Evolutionary conservation across 2,329 filamentous ascomycete species (phyloP).

Genomic region (Tolypocladium ophioglossoides): DNA sequence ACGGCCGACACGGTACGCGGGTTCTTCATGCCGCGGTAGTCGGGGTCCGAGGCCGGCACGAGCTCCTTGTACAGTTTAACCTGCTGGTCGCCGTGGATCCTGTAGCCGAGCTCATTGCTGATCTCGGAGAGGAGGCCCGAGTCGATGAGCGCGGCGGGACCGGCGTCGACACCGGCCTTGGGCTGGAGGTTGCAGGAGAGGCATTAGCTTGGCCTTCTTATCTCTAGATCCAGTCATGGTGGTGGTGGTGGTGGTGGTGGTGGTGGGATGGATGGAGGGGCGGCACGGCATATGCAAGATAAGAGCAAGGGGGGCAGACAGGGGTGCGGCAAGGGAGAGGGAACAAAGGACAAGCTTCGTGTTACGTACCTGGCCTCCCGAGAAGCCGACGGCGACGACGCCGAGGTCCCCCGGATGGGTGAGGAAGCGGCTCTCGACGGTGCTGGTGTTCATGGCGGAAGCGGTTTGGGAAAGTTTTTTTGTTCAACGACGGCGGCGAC

Average conservation of each 20-base stretch:
- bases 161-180: slow-evolving; percentile 86
- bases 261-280: not conserved
- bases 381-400: slow-evolving; percentile 91
- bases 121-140: slow-evolving; percentile 79
- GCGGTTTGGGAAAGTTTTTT: not conserved
- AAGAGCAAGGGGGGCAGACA: not conserved
- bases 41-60: slow-evolving; percentile 61
- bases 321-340: not conserved
- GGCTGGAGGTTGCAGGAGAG: slow-evolving; percentile 38
- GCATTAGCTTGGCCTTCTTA: not conserved
- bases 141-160: slow-evolving; percentile 79
- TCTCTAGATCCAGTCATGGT: not conserved
- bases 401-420: slow-evolving; percentile 70
- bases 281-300: not conserved
- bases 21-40: slow-evolving; percentile 90
- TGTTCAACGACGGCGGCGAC: too few relatives aligned
- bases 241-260: too few relatives aligned
- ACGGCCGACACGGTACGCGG: slow-evolving; percentile 77
- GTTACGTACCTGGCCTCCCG: slow-evolving; percentile 73
- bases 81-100: slow-evolving; percentile 69
- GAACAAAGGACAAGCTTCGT: not conserved
- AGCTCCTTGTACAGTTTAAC: slow-evolving; percentile 77
- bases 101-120: slow-evolving; percentile 77
- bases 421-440: slow-evolving; percentile 63
- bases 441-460: slow-evolving; percentile 38